Conservation (phyloP, 2,329 filamentous ascomycete species). For the Plenodomus lindquistii region DNA sequence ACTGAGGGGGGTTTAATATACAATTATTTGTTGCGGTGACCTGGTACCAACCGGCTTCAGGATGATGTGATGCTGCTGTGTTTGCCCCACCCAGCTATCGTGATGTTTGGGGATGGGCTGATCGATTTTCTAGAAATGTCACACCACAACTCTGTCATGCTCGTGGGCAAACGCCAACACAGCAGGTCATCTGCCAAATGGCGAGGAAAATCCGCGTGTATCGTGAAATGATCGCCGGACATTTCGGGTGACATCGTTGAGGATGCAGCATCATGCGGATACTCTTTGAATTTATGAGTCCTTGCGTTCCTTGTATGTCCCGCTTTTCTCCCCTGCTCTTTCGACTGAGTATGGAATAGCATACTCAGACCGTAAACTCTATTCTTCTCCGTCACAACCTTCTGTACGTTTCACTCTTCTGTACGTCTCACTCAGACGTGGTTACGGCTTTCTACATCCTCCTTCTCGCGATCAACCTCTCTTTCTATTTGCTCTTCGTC, state of each 20-base stretch:
- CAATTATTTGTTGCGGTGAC: slow-evolving; percentile 7
- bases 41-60: not conserved
- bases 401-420: not conserved
- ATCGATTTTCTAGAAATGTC: slow-evolving; percentile 1
- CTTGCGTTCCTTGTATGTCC: not conserved
- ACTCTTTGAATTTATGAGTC: too few species aligned
- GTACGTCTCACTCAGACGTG: slow-evolving; percentile 10
- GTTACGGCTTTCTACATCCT: slow-evolving; percentile 37
- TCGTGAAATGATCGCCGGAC: slow-evolving; percentile 1
- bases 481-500: slow-evolving; percentile 57
- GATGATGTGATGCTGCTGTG: slow-evolving; percentile 12
- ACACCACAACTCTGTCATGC: slow-evolving; percentile 10
- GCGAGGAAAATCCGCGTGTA: not conserved
- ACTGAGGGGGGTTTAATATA: slow-evolving; percentile 24
- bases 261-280: slow-evolving; percentile 1
- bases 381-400: not conserved
- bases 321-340: not conserved
- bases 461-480: slow-evolving; percentile 44
- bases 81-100: slow-evolving; percentile 1
- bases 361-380: not conserved
- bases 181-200: not conserved
- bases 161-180: not conserved
- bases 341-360: not conserved
- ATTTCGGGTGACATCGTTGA: slow-evolving; percentile 2
- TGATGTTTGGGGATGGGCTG: not conserved